Evolutionary conservation across 108 stramenopile species (phyloP).

Genomic region (Fragilaria radians): DNA sequence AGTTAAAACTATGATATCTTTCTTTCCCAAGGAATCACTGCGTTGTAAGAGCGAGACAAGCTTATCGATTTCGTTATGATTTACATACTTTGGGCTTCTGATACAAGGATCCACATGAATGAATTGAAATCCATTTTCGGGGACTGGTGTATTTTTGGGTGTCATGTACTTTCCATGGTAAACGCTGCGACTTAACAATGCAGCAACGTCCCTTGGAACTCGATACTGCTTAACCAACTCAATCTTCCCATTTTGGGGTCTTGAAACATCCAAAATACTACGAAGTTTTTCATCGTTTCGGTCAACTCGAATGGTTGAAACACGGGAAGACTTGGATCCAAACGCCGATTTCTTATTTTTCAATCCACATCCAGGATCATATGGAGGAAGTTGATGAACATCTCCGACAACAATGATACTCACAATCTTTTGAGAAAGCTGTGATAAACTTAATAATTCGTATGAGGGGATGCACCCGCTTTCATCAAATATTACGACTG

Average conservation of each 20-base stretch:
- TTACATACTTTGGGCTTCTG: constrained; percentile 27
- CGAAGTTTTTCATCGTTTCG: constrained; percentile 24
- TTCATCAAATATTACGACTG: constrained; percentile 46
- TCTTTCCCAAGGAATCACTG: constrained; percentile 5
- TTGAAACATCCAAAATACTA: constrained; percentile 5
- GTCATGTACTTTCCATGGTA: constrained; percentile 34
- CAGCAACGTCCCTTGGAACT: constrained; percentile 41
- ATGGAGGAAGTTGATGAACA: constrained; percentile 37
- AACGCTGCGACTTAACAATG: constrained; percentile 27
- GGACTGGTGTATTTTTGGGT: constrained; percentile 13
- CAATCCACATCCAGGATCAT: constrained; percentile 18
- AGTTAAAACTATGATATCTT: constrained; percentile 28
- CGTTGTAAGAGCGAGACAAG: constrained; percentile 12
- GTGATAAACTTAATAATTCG: constrained; percentile 37
- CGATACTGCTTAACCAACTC: constrained; percentile 32
- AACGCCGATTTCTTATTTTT: not conserved
- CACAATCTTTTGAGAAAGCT: constrained; percentile 23
- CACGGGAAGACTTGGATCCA: not conserved
- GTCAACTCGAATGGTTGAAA: not conserved
- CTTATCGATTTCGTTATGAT: constrained; percentile 27
- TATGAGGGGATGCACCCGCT: constrained; percentile 44
- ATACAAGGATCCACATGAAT: constrained; percentile 5
- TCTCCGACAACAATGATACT: constrained; percentile 29
- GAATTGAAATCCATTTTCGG: constrained; percentile 20
- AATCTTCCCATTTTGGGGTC: constrained; percentile 14